A percentile compares a stretch with the other conserved stretches of the same genome.
Evolutionary conservation across 805 yeast genomes (phyloP).

Genomic region (Yamadazyma philogaea): DNA sequence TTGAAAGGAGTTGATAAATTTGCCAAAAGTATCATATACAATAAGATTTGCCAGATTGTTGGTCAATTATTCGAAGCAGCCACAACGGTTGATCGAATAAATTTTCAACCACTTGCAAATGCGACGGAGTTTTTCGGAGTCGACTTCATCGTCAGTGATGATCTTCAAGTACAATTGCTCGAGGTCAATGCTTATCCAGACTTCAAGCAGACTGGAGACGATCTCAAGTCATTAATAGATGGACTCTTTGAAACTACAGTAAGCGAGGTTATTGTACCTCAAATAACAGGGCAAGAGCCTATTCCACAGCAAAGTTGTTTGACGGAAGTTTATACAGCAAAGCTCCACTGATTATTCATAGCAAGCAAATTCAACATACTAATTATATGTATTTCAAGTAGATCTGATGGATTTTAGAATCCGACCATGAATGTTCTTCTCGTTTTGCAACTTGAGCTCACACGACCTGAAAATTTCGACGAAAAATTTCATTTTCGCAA

Average conservation of each 20-base stretch:
- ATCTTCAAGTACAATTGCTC: slow-evolving; percentile 54
- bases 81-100: slow-evolving; percentile 70
- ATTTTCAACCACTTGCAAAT: slow-evolving; percentile 76
- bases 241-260: slow-evolving; percentile 63
- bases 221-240: slow-evolving; percentile 60
- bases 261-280: slow-evolving; percentile 47
- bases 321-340: slow-evolving; percentile 33
- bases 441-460: slow-evolving; percentile 8
- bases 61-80: slow-evolving; percentile 82
- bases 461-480: slow-evolving; percentile 11
- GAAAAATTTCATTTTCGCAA: slow-evolving; percentile 10
- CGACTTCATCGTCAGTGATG: slow-evolving; percentile 72
- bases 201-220: slow-evolving; percentile 90
- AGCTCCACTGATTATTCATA: neutral
- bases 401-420: neutral
- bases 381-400: too few species aligned
- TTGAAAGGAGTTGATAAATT: slow-evolving; percentile 40
- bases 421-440: neutral
- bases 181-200: slow-evolving; percentile 96
- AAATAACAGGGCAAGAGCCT: slow-evolving; percentile 25
- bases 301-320: slow-evolving; percentile 18
- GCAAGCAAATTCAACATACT: neutral
- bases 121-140: slow-evolving; percentile 88
- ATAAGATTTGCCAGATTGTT: slow-evolving; percentile 58
- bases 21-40: slow-evolving; percentile 42